Base-by-base conservation (phyloP, 2,329 filamentous ascomycete genomes). In the Colletotrichum truncatum region DNA sequence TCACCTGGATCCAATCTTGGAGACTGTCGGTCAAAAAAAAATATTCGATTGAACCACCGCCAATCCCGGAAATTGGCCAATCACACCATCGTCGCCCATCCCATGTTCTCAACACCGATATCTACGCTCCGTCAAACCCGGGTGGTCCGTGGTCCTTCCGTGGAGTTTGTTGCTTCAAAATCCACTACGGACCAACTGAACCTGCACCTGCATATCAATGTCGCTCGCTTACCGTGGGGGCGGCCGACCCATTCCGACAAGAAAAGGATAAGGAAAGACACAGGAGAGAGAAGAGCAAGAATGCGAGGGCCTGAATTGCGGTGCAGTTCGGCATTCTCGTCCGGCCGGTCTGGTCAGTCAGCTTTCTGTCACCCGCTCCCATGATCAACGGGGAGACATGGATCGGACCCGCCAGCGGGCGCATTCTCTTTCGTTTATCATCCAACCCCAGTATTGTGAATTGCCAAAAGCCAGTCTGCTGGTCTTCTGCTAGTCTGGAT, bases 41-140 rank as follows among this genome's bases (percentile, higher is more conserved):
- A 32, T 12, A 32, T 12, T 48, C 43, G 26, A 59, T 59, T 18
- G 36, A 43, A 36, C 54, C 34, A 51, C 60, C 26, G 21, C 36
- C 51, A 14, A 10, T 51, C 28, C 34, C 54, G 63, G 26, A 66
- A 56, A 46, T 39, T 56, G 63, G 23, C 63, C 63, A 66, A 66
- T 66, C 49, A 63, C 28, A 26, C 36, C 51, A 46, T 43, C 9
- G 30, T n/a, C 11, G n/a, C 32, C 34, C 30, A 26, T 36, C 41
- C 28, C 23, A 26, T 36, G 58, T 45, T 26, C 18, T 26, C 41
- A 21, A 34, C 36, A 14, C 23, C 41, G 55, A 53, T 60, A 60
- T 64, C 38, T 39, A 46, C 9, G 46, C 28, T 36, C 38, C 46
- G 16, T 45, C 46, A 30, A 26, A 43, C 25, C 21, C 43, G 45